Base-by-base conservation (phyloP, 2,329 filamentous ascomycete species). In the Exophiala phaeomuriformis region DNA sequence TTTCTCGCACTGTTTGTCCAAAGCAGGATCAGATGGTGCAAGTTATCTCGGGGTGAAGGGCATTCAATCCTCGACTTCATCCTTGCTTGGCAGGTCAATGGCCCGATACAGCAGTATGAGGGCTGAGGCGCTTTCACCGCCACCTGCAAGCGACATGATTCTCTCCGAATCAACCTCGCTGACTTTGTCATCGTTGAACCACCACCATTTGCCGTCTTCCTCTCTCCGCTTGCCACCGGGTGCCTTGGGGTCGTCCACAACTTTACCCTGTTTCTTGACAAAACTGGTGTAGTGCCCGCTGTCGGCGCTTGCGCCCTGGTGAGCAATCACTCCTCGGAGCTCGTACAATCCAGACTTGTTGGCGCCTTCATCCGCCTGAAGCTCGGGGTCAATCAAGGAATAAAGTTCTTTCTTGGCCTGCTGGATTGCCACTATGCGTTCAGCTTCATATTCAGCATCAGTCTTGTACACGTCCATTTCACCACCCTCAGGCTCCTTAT, bases 101-200 rank as follows among this genome's bases (percentile, higher is more conserved):
- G 75, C 75, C 49, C 72, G 69, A 59, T 77, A 77, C 12, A 77
- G 70, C 45, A 76, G 69, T 47, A 77, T 76, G 40, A 77, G 65
- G 0, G 75, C 75, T 39, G 74, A 77, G 61, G 77, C 74, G 47
- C 72, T 74, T 64, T 77, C 75, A 47, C 75, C 91, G 65, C 94
- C 93, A 55, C 93, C 94, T 47, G 90, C 81, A 48, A 98, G 78
- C 2, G 84, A 86, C 67, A 91, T 87, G 61, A 98, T 94, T 76
- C 95, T 93, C 64, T 97, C 91, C 29, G 82, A 77, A 10, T 88
- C 83, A 30, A 98, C 93, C 74, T 98, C 93, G 9, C 86, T 83
- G 33, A 98, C 93, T 75, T 90, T 94, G 68, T 98, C 91, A 65
- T 98, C 93, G 70, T 98, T 97, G 79, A 98, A 98, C 91, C 93